Percentiles rank a stretch among this genome's conserved stretches.
phyloP scores from a whole-genome alignment of 2,329 filamentous ascomycete genomes.

The Dactylonectria macrodidyma region DNA sequence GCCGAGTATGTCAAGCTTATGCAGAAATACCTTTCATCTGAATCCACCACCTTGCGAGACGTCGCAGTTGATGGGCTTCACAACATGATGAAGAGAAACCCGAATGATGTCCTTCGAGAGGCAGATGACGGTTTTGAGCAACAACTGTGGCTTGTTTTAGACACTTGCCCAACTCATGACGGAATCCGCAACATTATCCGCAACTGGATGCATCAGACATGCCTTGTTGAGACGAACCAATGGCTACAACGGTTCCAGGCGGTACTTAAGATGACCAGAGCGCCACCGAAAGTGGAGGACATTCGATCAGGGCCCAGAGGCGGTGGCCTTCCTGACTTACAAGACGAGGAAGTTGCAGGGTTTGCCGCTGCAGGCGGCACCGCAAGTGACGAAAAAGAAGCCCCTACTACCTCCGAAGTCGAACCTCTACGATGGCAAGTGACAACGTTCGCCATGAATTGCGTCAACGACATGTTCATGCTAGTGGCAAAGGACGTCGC shows the following conservation, averaged over 20 bases:
- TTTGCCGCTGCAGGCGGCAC: constrained; percentile 84
- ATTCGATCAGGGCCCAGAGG: constrained; percentile 60
- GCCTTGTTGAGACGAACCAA: constrained; percentile 81
- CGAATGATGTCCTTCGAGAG: constrained; percentile 83
- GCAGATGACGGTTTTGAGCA: constrained; percentile 88
- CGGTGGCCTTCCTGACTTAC: constrained; percentile 79
- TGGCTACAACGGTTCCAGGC: constrained; percentile 93
- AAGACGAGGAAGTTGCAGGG: constrained; percentile 96
- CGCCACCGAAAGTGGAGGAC: constrained; percentile 71
- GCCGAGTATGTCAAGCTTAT: constrained; percentile 85
- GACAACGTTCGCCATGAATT: constrained; percentile 91
- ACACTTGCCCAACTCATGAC: constrained; percentile 81
- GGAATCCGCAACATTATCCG: constrained; percentile 89
- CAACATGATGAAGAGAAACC: constrained; percentile 94
- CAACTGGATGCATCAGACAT: constrained; percentile 95
- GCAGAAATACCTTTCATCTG: constrained; percentile 82
- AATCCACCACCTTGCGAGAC: constrained; percentile 78
- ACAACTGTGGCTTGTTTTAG: constrained; percentile 90
- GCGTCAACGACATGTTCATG: constrained; percentile 85
- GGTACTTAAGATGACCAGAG: constrained; percentile 89
- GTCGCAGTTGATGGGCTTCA: constrained; percentile 90
- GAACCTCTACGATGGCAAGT: constrained; percentile 97
- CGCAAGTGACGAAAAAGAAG: constrained; percentile 69
- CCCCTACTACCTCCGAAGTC: constrained; percentile 72
- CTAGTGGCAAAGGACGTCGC: constrained; percentile 85